Percentiles rank a stretch among this genome's conserved stretches.
phyloP scores from a whole-genome alignment of 2,329 filamentous ascomycete genomes.

The Talaromyces sp. region DNA sequence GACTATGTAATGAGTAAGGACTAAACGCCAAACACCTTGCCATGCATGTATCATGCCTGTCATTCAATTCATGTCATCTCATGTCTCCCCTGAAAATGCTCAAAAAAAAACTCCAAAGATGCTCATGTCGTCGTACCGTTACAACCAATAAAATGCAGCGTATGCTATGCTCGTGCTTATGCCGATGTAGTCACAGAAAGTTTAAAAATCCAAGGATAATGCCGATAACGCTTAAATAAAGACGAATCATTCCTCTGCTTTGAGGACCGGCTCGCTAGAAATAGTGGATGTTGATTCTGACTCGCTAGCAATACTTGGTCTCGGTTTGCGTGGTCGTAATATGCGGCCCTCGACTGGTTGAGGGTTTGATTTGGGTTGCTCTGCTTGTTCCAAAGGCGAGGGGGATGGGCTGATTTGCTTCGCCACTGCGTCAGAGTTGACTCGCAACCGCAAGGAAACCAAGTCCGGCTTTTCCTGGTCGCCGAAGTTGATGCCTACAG shows the following conservation, averaged over 20 bases:
- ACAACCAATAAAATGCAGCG: neutral
- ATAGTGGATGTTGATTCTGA: neutral
- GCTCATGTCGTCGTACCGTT: slow-evolving; percentile 11
- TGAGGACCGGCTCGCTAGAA: slow-evolving; percentile 5
- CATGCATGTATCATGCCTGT: slow-evolving; percentile 17
- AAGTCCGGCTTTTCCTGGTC: slow-evolving; percentile 37
- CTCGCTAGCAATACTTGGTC: slow-evolving; percentile 1
- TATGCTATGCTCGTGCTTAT: slow-evolving; percentile 4
- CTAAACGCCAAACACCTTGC: slow-evolving; percentile 17
- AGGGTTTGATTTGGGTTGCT: neutral
- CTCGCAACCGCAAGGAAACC: slow-evolving; percentile 35
- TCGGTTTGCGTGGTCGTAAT: slow-evolving; percentile 13
- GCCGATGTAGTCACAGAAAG: slow-evolving; percentile 2
- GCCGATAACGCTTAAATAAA: slow-evolving; percentile 6
- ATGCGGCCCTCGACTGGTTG: slow-evolving; percentile 6
- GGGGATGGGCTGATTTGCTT: slow-evolving; percentile 16
- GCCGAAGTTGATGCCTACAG: slow-evolving; percentile 38
- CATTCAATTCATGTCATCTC: slow-evolving; percentile 1
- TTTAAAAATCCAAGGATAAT: neutral
- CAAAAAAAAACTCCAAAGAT: slow-evolving; percentile 16
- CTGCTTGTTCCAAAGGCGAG: neutral
- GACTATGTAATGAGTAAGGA: slow-evolving; percentile 5
- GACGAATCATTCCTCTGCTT: slow-evolving; percentile 2
- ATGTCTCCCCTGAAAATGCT: slow-evolving; percentile 16
- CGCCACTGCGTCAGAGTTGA: slow-evolving; percentile 26